Evolutionary conservation across 306 rosid genomes (phyloP).

Genomic region (Trifolium dubium): DNA sequence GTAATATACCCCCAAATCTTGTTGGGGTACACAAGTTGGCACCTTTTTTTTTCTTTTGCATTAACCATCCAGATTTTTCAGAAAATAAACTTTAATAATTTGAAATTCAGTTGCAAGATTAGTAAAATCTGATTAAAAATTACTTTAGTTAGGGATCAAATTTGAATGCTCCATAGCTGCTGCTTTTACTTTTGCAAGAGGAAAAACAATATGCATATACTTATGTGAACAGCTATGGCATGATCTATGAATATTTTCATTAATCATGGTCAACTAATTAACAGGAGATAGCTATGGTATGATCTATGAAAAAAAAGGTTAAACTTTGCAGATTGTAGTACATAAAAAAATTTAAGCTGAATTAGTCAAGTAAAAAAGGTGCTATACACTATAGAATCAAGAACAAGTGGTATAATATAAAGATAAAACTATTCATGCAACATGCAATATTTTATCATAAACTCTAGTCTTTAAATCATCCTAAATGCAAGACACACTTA

Average conservation of each 20-base stretch:
- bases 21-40: too few species aligned
- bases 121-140: too few species aligned
- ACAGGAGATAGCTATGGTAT: constrained; percentile 8
- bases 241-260: not conserved
- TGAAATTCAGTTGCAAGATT: too few species aligned
- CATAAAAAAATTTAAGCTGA: not conserved
- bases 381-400: not conserved
- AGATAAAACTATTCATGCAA: not conserved
- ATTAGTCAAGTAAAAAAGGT: constrained; percentile 20
- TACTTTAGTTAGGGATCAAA: too few species aligned
- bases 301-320: too few species aligned
- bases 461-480: constrained; percentile 11
- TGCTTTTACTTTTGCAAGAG: not conserved
- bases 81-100: too few species aligned
- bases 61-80: too few species aligned
- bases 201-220: not conserved
- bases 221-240: not conserved
- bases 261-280: constrained; percentile 10
- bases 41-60: too few species aligned
- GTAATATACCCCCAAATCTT: too few species aligned
- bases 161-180: too few species aligned
- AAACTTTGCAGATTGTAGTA: not conserved
- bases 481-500: not conserved
- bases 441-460: constrained; percentile 1
- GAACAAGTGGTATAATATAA: not conserved